Percentiles rank a stretch among this genome's conserved stretches.
These are phyloP conservation scores for Kwoniella botswanensis DNA, from an alignment of 768 basidiomycete genomes.

Conservation along the genomic window DNA sequence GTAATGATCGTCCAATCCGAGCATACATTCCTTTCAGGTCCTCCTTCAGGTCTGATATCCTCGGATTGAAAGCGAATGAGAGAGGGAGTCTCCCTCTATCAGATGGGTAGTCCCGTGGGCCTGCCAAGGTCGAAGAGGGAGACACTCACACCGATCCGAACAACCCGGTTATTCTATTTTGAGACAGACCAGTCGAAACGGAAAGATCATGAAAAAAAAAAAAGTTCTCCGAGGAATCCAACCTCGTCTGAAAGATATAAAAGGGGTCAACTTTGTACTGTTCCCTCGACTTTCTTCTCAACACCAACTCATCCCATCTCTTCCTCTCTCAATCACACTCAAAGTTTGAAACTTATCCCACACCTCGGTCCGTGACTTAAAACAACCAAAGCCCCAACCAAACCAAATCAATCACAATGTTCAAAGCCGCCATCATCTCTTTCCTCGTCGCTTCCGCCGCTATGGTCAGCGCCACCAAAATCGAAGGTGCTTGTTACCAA, in stretches of 20 bases:
- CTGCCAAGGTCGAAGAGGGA: background rate
- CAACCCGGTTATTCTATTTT: background rate
- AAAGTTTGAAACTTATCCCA: background rate
- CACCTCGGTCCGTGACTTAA: background rate
- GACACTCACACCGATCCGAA: background rate
- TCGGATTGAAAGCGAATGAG: constrained; percentile 15
- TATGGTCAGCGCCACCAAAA: constrained; percentile 13
- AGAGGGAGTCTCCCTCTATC: background rate
- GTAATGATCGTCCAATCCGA: too few species aligned
- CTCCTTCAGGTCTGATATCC: background rate
- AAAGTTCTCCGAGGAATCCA: background rate
- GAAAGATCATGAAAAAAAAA: background rate
- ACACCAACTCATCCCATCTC: background rate
- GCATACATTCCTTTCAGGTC: background rate
- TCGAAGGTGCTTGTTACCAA: constrained; percentile 14
- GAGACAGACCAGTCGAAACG: background rate
- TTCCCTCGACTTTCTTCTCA: background rate
- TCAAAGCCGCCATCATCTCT: constrained; percentile 12
- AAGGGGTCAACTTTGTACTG: background rate
- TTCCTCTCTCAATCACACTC: background rate
- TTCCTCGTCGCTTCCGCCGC: constrained; percentile 22
- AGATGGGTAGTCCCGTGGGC: background rate
- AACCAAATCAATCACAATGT: constrained; percentile 14
- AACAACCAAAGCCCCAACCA: background rate
- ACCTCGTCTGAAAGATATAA: constrained; percentile 6